Evolutionary conservation across 495 filamentous ascomycete species (phyloP), one percentile per base, ranked within the genome.

Genomic region (Achaetomiella virescens): DNA sequence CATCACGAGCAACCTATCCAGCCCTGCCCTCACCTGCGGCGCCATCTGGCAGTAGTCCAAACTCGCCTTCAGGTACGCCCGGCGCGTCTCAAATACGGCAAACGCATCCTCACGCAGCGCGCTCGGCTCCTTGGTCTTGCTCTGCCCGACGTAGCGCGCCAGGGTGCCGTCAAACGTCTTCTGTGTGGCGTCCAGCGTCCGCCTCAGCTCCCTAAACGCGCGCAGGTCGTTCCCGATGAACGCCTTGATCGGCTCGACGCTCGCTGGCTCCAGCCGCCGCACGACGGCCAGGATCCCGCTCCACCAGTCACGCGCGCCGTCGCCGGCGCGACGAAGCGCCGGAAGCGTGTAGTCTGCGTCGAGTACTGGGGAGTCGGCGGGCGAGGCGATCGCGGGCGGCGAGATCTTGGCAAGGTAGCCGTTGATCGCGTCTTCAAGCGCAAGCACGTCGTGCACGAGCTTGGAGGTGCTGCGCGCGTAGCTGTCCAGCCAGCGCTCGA

Each of bases 281-380:
- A 87, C 81, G 5, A 80, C 77, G 52, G 70, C 72, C 25, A 96
- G 68, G n/a, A 89, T 72, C n/a, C 84, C 80, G 47, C 75, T 78
- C 91, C 91, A 97, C 71, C 87, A 87, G 62, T 93, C 91, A 66
- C 84, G 85, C 7, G 89, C 84, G 15, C 88, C 87, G 53, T 97
- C 92, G 11, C 84, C 86, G 72, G 89, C 86, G 54, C 86, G 81
- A 69, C 84, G 86, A 70, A 97, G 81, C 9, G 91, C 91, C 48
- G 93, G 73, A 42, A 92, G 73, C 0, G 91, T 96, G 70, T 97
- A 97, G 70, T 97, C 93, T 76, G 96, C 89, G 64, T 97, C 95
- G 65, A 97, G 76, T 22, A 90, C 80, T 40, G 85, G 85, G n/a
- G 59, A 57, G 43, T 61, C 70, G 91, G 89, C 52, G 82, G 61